Percentiles rank a stretch among this genome's conserved stretches.
phyloP scores from a whole-genome alignment of 257 asterid species.

The Solanum etuberosum region DNA sequence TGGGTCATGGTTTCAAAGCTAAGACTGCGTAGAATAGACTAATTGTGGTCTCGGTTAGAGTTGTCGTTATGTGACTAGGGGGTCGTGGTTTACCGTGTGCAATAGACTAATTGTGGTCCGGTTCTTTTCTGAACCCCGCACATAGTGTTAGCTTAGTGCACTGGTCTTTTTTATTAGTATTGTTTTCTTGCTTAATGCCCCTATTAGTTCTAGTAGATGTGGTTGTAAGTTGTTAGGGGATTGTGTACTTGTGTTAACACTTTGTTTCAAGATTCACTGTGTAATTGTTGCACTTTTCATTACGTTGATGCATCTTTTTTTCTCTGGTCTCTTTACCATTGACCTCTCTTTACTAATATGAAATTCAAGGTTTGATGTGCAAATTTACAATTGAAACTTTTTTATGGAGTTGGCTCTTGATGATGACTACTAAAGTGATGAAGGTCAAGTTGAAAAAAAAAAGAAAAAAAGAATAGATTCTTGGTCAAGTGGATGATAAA shows the following conservation, averaged over 20 bases:
- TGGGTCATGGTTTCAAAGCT: background rate
- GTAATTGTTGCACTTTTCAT: background rate
- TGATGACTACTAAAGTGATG: background rate
- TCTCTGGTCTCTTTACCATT: background rate
- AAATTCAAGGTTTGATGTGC: background rate
- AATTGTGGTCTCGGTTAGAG: background rate
- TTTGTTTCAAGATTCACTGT: constrained; percentile 2
- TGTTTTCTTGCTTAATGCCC: constrained; percentile 5
- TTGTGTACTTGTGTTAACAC: constrained; percentile 2
- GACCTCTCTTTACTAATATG: background rate
- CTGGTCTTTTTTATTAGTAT: background rate
- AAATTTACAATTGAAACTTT: background rate
- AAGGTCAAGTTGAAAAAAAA: background rate
- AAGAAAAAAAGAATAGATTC: background rate
- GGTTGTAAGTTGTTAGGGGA: constrained; percentile 15
- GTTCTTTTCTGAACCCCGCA: background rate
- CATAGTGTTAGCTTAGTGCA: background rate
- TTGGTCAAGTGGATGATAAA: background rate
- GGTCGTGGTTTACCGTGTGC: background rate
- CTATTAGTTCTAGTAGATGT: background rate
- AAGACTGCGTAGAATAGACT: background rate
- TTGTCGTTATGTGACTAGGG: background rate
- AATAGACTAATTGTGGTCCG: background rate
- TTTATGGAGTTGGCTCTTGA: background rate
- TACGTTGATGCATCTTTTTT: background rate